Percentiles rank a stretch among this genome's conserved stretches.
These are phyloP conservation scores for Glutinoglossum americanum DNA, from an alignment of 495 filamentous ascomycete genomes.

Conservation along the genomic window DNA sequence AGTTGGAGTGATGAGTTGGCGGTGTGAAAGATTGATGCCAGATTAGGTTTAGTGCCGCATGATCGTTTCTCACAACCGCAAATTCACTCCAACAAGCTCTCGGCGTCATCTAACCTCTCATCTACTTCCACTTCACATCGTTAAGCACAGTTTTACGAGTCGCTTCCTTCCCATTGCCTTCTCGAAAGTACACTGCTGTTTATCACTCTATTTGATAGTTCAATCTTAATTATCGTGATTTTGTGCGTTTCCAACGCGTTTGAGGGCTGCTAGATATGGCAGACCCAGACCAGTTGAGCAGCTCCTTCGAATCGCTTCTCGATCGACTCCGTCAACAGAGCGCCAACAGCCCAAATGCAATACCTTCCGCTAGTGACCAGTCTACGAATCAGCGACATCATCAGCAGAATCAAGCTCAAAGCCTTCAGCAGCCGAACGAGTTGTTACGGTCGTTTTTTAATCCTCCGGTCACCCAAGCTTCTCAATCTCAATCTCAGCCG, in stretches of 20 bases:
- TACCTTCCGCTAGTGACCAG: neutral
- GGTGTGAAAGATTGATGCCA: neutral
- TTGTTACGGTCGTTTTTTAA: neutral
- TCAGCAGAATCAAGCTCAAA: neutral
- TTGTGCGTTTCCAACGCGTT: neutral
- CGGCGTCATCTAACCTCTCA: neutral
- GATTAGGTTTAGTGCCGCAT: neutral
- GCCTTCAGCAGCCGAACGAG: neutral
- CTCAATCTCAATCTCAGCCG: neutral
- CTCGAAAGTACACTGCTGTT: neutral
- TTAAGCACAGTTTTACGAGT: neutral
- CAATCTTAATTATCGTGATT: neutral
- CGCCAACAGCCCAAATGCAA: neutral
- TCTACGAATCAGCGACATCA: conserved; percentile 1
- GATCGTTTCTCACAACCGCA: neutral
- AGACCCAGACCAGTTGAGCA: neutral
- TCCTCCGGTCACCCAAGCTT: neutral
- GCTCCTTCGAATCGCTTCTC: neutral
- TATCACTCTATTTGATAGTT: neutral
- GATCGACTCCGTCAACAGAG: conserved; percentile 1
- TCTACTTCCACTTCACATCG: neutral
- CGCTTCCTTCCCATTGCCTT: neutral
- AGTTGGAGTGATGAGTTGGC: neutral
- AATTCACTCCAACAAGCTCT: neutral
- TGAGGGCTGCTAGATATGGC: neutral